These are phyloP conservation scores for Ploettnerulaceae sp. DNA, from an alignment of 2,329 filamentous ascomycete species.

Conservation along the genomic window DNA sequence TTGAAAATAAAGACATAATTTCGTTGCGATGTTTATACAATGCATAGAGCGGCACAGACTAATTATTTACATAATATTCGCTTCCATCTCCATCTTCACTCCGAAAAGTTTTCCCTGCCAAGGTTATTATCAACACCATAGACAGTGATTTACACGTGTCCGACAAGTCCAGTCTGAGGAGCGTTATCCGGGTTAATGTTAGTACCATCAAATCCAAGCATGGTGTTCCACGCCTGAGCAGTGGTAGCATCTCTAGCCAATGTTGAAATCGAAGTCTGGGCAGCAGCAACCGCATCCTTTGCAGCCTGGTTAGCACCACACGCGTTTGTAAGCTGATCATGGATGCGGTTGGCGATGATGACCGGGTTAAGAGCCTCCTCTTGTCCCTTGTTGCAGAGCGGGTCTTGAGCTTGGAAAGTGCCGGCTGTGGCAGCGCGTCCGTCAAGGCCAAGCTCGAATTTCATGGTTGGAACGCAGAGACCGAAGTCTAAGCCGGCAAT, in stretches of 20 bases:
- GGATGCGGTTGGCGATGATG: slow-evolving; percentile 70
- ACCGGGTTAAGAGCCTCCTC: slow-evolving; percentile 65
- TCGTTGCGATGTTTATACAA: not conserved
- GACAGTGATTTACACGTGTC: slow-evolving; percentile 25
- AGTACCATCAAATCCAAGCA: slow-evolving; percentile 36
- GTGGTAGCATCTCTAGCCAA: slow-evolving; percentile 45
- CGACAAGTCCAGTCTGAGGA: slow-evolving; percentile 29
- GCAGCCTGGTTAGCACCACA: slow-evolving; percentile 59
- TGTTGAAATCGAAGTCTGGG: slow-evolving; percentile 48
- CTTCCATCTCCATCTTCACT: not conserved
- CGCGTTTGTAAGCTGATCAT: slow-evolving; percentile 63
- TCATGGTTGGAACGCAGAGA: slow-evolving; percentile 45
- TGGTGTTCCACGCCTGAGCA: slow-evolving; percentile 41
- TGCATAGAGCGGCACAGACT: not conserved
- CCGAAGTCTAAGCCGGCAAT: slow-evolving; percentile 42
- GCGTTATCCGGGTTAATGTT: slow-evolving; percentile 32
- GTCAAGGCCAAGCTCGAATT: slow-evolving; percentile 50
- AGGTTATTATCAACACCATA: not conserved
- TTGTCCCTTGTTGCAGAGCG: slow-evolving; percentile 56
- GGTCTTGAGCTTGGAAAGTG: slow-evolving; percentile 64
- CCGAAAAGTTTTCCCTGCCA: not conserved
- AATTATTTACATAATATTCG: not conserved
- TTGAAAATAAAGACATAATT: too few species aligned
- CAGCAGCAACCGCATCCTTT: slow-evolving; percentile 46
- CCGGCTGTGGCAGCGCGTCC: slow-evolving; percentile 52